Evolutionary conservation across 2,329 filamentous ascomycete species (phyloP).

Genomic region (Penicillium sp.): DNA sequence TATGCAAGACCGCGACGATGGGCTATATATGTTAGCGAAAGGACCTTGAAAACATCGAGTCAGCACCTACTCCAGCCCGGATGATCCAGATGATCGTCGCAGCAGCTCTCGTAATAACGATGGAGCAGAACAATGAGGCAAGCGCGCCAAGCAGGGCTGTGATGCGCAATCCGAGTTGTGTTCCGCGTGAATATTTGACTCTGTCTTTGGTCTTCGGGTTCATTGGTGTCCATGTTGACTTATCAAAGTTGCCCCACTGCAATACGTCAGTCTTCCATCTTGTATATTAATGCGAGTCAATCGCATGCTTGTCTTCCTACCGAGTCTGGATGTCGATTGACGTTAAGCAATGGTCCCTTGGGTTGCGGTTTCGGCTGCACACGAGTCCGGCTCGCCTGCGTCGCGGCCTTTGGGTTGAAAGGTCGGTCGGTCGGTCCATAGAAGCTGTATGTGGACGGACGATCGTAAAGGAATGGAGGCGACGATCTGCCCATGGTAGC

Average conservation of each 20-base stretch:
- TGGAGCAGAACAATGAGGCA: constrained; percentile 67
- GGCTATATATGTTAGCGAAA: constrained; percentile 50
- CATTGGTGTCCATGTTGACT: constrained; percentile 59
- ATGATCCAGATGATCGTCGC: constrained; percentile 65
- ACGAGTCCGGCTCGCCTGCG: constrained; percentile 67
- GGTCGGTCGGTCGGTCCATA: constrained; percentile 47
- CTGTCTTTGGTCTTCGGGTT: constrained; percentile 61
- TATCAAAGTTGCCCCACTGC: constrained; percentile 52
- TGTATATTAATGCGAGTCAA: too few species aligned
- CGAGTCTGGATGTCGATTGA: constrained; percentile 77
- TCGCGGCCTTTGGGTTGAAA: constrained; percentile 86
- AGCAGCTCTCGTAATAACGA: constrained; percentile 67
- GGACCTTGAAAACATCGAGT: not conserved
- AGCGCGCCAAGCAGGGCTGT: constrained; percentile 63
- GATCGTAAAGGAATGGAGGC: constrained; percentile 70
- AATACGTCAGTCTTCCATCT: constrained; percentile 5
- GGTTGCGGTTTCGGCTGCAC: constrained; percentile 57
- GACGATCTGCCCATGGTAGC: constrained; percentile 48
- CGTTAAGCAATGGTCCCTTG: constrained; percentile 69
- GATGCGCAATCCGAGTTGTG: constrained; percentile 64
- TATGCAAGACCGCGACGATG: constrained; percentile 65
- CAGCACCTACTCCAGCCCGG: constrained; percentile 61
- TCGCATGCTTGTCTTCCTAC: constrained; percentile 44
- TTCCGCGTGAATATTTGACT: constrained; percentile 62
- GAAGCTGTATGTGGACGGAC: constrained; percentile 49